Evolutionary conservation across 2,329 filamentous ascomycete species (phyloP).

Genomic region (Alternaria triticimaculans): DNA sequence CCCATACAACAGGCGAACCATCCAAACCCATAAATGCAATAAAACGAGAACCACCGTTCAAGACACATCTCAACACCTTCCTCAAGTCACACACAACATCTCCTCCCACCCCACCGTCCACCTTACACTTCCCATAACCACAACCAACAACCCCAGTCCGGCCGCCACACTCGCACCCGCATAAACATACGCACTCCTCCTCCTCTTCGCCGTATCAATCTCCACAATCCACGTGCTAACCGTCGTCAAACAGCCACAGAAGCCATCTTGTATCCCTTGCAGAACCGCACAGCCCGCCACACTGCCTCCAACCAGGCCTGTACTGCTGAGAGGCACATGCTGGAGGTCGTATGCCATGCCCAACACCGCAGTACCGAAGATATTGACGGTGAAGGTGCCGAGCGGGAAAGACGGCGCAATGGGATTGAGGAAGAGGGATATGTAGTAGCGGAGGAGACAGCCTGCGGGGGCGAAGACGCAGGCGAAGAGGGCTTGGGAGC

Average conservation of each 20-base stretch:
- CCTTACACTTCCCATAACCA: constrained; percentile 75
- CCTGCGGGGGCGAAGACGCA: constrained; percentile 84
- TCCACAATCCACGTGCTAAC: constrained; percentile 58
- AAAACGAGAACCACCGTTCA: too few species aligned
- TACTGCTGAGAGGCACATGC: constrained; percentile 62
- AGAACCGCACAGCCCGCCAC: constrained; percentile 53
- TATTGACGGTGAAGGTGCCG: constrained; percentile 84
- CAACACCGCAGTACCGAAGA: constrained; percentile 75
- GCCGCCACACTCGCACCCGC: constrained; percentile 65
- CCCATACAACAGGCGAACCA: too few species aligned
- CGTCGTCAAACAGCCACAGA: constrained; percentile 57
- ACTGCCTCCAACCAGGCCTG: constrained; percentile 50
- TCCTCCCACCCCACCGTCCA: constrained; percentile 64
- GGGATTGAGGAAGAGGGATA: constrained; percentile 73
- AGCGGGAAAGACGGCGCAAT: constrained; percentile 74
- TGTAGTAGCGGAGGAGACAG: constrained; percentile 76
- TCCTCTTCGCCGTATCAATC: constrained; percentile 48
- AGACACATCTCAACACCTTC: neutral
- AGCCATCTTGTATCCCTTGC: constrained; percentile 57
- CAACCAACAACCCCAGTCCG: constrained; percentile 66
- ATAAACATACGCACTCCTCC: constrained; percentile 71
- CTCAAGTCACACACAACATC: constrained; percentile 6
- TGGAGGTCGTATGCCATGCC: constrained; percentile 82
- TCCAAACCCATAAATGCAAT: neutral
- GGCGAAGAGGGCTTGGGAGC: constrained; percentile 75